These are phyloP conservation scores for Oryza longistaminata DNA, from an alignment of 176 grass and related monocot genomes.

Conservation along the genomic window DNA sequence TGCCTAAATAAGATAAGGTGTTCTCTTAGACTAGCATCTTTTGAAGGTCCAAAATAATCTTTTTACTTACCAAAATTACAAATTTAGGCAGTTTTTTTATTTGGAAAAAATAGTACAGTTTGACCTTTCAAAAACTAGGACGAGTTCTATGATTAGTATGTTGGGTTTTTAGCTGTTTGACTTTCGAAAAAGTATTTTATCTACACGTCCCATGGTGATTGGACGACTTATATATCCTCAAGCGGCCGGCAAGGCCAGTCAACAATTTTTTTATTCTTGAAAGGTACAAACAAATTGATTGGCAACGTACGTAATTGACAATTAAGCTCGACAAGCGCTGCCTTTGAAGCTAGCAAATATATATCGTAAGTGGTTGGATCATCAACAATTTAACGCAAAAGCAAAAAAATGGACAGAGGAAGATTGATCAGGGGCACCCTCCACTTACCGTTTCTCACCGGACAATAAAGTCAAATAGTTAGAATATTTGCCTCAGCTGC, in stretches of 20 bases:
- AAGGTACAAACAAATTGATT: neutral
- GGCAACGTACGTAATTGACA: neutral
- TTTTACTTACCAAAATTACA: no score
- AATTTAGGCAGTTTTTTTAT: neutral
- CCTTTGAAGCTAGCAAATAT: neutral
- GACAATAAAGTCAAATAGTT: conserved; percentile 25
- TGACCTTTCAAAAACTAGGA: neutral
- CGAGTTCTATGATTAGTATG: neutral
- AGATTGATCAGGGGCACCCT: neutral
- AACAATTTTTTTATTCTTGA: neutral
- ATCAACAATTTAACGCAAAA: neutral
- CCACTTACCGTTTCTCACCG: neutral
- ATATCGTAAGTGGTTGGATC: neutral
- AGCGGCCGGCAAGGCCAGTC: neutral
- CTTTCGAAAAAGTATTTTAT: neutral
- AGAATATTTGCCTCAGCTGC: neutral
- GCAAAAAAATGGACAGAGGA: neutral
- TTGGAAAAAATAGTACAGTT: neutral
- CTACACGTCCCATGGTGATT: neutral
- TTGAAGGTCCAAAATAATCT: no score
- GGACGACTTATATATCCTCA: neutral
- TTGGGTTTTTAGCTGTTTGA: neutral
- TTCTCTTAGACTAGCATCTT: no score
- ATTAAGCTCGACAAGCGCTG: neutral
- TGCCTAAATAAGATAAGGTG: no score